Base-by-base conservation (phyloP, 73 alveolate genomes). In the Paramecium octaurelia region DNA sequence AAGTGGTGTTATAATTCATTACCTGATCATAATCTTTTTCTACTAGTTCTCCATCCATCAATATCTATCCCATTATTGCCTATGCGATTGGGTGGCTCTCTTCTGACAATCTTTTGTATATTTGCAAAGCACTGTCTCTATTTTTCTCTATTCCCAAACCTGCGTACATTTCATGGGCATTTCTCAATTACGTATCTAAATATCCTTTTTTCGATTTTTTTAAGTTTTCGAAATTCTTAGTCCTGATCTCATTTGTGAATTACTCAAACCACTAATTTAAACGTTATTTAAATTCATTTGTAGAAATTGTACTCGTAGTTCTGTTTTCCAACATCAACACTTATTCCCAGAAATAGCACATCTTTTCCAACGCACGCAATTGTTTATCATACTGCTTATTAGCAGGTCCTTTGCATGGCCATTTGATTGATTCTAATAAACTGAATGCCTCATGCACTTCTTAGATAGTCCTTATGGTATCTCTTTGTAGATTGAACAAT, bases 121-220 rank as follows among this genome's bases (percentile, higher is more conserved):
- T 44, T 46, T 46, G 12, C 18, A 80, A 21, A 10, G 76, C 91
- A n/a, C 35, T 42, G 21, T 20, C 23, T 21, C 34, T 40, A 43
- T 80, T 44, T 14, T 20, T 44, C 43, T 80, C 91, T 18, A 23
- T 23, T 18, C 91, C 91, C 27, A 80, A 80, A 6, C 91, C 91
- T 20, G 76, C n/a, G 23, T 20, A 80, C 43, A 80, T 24, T 80
- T 80, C 91, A 80, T 80, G 91, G 8, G 91, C 91, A 31, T 80
- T 11, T 7, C 34, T 44, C 27, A 80, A 27, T 27, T 36, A 23
- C 0, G 59, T 73, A 21, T 73, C 87, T 34, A 21, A 73, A 20
- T 34, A 38, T 36, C 34, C 84, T 31, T 75, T 36, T 75, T 75
- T 34, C 3, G 88, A 36, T 40, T 40, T 75, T 16, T 36, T 75